A percentile compares a stretch with the other conserved stretches of the same genome.
Conservation (phyloP, 257 asterid genomes). For the Penstemon eatonii region DNA sequence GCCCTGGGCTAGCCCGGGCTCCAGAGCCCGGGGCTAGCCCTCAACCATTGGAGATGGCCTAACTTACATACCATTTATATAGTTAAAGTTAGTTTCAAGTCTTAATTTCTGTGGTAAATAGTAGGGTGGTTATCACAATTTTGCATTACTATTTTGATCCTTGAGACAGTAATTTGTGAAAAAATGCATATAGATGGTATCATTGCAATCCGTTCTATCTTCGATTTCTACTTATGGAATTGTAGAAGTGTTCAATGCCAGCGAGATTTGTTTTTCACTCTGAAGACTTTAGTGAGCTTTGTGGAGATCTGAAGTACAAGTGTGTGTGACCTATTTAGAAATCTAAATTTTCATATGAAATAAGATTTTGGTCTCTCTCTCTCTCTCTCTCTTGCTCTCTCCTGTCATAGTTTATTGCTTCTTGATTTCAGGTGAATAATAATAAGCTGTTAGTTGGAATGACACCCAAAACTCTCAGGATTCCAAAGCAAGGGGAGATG, state of each 20-base stretch:
- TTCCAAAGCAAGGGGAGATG: conserved; percentile 82
- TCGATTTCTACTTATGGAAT: neutral
- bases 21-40: no score
- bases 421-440: conserved; percentile 46
- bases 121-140: neutral
- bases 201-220: neutral
- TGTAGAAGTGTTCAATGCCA: neutral
- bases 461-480: conserved; percentile 76
- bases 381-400: no score
- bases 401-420: neutral
- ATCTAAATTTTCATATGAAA: conserved; percentile 4
- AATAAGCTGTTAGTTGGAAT: conserved; percentile 69
- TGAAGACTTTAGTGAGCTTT: neutral
- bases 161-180: neutral
- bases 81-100: neutral
- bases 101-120: conserved; percentile 2
- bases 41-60: no score
- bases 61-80: neutral
- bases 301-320: conserved; percentile 2
- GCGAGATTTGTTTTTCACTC: neutral
- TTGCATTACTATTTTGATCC: neutral
- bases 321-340: neutral
- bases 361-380: neutral
- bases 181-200: neutral
- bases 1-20: no score